These are phyloP conservation scores for Sporothrix inflata DNA, from an alignment of 2,329 filamentous ascomycete genomes.

Conservation along the genomic window DNA sequence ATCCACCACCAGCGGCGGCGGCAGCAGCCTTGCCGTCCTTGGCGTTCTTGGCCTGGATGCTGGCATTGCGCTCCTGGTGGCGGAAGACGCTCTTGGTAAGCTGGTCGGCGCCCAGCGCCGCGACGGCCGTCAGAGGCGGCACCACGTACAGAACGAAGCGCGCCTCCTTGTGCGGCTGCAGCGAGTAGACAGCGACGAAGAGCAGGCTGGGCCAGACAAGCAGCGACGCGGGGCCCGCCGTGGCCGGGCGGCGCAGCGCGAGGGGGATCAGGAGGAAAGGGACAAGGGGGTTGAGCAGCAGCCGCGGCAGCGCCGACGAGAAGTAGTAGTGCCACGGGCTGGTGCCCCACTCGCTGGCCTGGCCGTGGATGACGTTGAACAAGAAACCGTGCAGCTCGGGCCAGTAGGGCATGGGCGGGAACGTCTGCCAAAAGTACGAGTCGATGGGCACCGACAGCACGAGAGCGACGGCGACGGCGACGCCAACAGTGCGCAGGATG, in stretches of 20 bases:
- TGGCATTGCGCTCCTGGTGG: constrained; percentile 11
- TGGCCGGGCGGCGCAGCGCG: constrained; percentile 54
- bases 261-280: constrained; percentile 59
- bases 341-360: constrained; percentile 84
- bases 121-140: constrained; percentile 76
- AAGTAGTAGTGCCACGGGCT: constrained; percentile 89
- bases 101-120: constrained; percentile 73
- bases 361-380: constrained; percentile 85
- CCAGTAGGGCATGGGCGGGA: constrained; percentile 71
- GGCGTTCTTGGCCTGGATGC: not conserved
- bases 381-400: constrained; percentile 87
- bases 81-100: constrained; percentile 54
- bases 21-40: not conserved
- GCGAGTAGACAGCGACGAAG: constrained; percentile 80
- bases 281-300: constrained; percentile 77
- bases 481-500: constrained; percentile 68
- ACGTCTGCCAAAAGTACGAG: constrained; percentile 78
- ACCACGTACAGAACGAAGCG: constrained; percentile 91
- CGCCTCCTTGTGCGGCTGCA: constrained; percentile 94
- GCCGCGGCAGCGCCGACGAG: constrained; percentile 74
- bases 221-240: constrained; percentile 47
- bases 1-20: not conserved
- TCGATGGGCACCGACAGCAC: constrained; percentile 74
- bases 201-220: constrained; percentile 68
- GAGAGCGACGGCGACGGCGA: constrained; percentile 69